A percentile compares a stretch with the other conserved stretches of the same genome.
phyloP scores from a whole-genome alignment of 805 yeast species.

The Nakazawaea laoshanensis region DNA sequence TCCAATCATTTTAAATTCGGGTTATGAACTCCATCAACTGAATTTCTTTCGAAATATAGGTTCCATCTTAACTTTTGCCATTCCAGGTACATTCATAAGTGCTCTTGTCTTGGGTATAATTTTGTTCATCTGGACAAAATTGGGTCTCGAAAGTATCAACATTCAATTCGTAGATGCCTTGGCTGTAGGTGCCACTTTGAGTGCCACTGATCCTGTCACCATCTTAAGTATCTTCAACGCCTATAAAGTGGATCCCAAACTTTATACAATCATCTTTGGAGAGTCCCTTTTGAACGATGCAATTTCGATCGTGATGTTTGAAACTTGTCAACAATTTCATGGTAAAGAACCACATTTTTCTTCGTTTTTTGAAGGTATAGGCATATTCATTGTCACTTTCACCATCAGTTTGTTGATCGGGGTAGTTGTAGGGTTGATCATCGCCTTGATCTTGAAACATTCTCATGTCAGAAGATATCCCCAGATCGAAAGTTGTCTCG shows the following conservation, averaged over 20 bases:
- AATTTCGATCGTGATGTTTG: conserved; percentile 97
- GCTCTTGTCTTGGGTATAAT: conserved; percentile 88
- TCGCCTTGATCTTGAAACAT: conserved; percentile 85
- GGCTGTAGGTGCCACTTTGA: conserved; percentile 94
- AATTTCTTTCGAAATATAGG: conserved; percentile 91
- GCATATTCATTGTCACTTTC: conserved; percentile 87
- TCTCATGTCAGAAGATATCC: conserved; percentile 91
- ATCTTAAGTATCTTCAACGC: conserved; percentile 94
- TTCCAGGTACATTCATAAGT: conserved; percentile 92
- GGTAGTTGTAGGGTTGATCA: conserved; percentile 74
- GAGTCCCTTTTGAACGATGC: conserved; percentile 95
- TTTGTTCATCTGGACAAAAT: conserved; percentile 78
- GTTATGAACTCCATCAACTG: conserved; percentile 93
- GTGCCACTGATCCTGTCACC: conserved; percentile 98
- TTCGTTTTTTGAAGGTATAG: conserved; percentile 87
- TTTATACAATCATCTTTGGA: conserved; percentile 95
- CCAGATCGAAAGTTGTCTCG: conserved; percentile 93
- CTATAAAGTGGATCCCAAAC: conserved; percentile 94
- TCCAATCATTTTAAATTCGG: conserved; percentile 92
- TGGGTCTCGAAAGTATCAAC: conserved; percentile 83
- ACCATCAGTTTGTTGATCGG: conserved; percentile 89
- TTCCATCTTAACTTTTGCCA: conserved; percentile 86
- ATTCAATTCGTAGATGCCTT: conserved; percentile 95
- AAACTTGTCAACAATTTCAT: conserved; percentile 93
- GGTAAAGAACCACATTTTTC: conserved; percentile 72